Evolutionary conservation across 1,284 basidiomycete species (phyloP).

Genomic region (Cutaneotrichosporon curvatum): DNA sequence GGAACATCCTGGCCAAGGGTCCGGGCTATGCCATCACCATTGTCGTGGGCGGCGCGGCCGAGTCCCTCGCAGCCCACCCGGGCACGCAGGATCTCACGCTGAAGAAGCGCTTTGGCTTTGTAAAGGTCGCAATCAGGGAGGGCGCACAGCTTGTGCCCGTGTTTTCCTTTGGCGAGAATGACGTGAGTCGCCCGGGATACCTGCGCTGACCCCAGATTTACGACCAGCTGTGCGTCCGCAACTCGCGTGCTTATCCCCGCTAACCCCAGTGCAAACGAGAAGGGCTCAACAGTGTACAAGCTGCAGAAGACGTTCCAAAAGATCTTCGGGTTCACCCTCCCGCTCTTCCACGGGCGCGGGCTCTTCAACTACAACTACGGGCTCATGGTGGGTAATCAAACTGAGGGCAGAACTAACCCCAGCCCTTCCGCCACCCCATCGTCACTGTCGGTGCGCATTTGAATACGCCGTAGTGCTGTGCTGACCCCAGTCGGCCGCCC

Average conservation of each 20-base stretch:
- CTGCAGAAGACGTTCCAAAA: conserved; percentile 85
- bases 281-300: conserved; percentile 75
- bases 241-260: no score
- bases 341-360: conserved; percentile 84
- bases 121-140: conserved; percentile 90
- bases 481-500: conserved; percentile 3
- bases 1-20: conserved; percentile 72
- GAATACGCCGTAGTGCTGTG: no score
- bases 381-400: conserved; percentile 34
- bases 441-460: conserved; percentile 79
- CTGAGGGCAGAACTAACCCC: no score
- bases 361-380: conserved; percentile 56
- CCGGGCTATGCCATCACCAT: conserved; percentile 73
- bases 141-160: conserved; percentile 91
- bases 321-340: conserved; percentile 93
- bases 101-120: conserved; percentile 77
- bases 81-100: conserved; percentile 89
- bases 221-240: conserved; percentile 59
- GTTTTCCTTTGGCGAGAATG: conserved; percentile 97
- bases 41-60: conserved; percentile 92
- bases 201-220: conserved; percentile 61
- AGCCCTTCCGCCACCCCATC: conserved; percentile 84
- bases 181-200: conserved; percentile 54
- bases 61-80: conserved; percentile 85
- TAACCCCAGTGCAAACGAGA: conserved; percentile 58